Evolutionary conservation across 2,329 filamentous ascomycete species (phyloP).

Genomic region (Trichoderma koningii): DNA sequence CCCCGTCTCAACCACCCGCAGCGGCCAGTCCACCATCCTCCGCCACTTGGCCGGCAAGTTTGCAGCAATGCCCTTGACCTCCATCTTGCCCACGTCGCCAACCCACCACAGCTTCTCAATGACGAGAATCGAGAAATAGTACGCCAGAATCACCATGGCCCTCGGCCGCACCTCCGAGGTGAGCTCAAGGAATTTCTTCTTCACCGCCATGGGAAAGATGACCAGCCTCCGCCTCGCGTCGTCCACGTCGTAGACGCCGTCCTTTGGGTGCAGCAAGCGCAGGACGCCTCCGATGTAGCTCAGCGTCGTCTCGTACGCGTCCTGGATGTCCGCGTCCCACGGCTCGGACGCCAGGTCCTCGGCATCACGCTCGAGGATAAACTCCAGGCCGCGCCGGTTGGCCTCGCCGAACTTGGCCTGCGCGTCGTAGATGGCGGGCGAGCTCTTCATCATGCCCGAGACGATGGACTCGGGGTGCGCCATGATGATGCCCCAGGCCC

Average conservation of each 20-base stretch:
- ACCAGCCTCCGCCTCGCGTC: constrained; percentile 25
- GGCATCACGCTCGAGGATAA: constrained; percentile 27
- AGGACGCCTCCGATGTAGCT: constrained; percentile 30
- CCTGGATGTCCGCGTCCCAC: constrained; percentile 30
- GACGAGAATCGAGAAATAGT: constrained; percentile 28
- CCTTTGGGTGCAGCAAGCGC: not conserved
- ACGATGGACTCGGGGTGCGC: constrained; percentile 22
- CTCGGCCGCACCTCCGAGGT: constrained; percentile 22
- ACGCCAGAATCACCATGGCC: constrained; percentile 27
- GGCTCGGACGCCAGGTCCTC: constrained; percentile 24
- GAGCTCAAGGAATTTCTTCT: constrained; percentile 27
- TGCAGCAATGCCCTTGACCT: constrained; percentile 25
- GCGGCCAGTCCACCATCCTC: constrained; percentile 21
- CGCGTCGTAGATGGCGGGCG: constrained; percentile 27
- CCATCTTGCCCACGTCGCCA: constrained; percentile 19
- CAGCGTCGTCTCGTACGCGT: constrained; percentile 31
- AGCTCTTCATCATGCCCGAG: constrained; percentile 24
- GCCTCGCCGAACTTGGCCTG: constrained; percentile 23
- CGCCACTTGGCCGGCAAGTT: constrained; percentile 22
- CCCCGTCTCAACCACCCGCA: constrained; percentile 15
- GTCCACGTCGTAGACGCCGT: not conserved
- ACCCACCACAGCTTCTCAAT: constrained; percentile 27
- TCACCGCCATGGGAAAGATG: constrained; percentile 27
- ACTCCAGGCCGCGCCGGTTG: constrained; percentile 26
- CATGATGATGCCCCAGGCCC: constrained; percentile 21